Base-by-base conservation (phyloP, 768 basidiomycete genomes). In the Scleroderma bovista region DNA sequence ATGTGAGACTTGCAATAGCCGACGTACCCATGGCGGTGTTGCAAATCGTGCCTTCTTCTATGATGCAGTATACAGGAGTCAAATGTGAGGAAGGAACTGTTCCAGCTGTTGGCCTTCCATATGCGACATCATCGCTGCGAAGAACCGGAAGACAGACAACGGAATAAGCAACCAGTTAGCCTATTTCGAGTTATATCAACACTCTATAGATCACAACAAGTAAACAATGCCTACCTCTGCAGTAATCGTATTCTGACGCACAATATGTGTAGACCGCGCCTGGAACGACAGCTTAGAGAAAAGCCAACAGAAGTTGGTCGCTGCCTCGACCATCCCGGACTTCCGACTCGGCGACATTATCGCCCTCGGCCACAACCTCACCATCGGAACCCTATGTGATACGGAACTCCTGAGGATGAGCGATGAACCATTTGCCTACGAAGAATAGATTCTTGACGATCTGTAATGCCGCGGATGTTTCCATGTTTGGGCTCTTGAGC, bases 241-340 rank as follows among this genome's bases (percentile, higher is more conserved):
- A 13, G 63, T 63, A 7, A 77, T 67, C 49, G 74, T 75, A 56
- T 79, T 86, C 23, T 83, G 73, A 44, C 88, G 77, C 6, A 77
- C 76, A 49, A 90, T 84, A 59, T 87, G 81, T 5, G 86, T 83
- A 6, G 86, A 84, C 31, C 82, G 80, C 10, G 85, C 79, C 61
- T 93, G 87, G 65, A 88, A 94, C 0, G 95, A 97, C 17, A 98
- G 72, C 61, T 88, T 88, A 20, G 93, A 93, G 75, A 98, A 97
- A 31, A 99, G 68, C 93, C 95, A n/a, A 98, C 0, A 89, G 80
- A 2, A 97, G 71, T 1, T 84, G 85, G 57, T 85, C 75, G 19
- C 19, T 23, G 6, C 13, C 41, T 6, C 17, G 55, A 39, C 47
- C 54, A 20, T 58, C 57, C 1, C 57, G 60, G 15, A 60, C 64